These are phyloP conservation scores for Trichoderma atrobrunneum DNA, from an alignment of 2,329 filamentous ascomycete species.

Conservation along the genomic window DNA sequence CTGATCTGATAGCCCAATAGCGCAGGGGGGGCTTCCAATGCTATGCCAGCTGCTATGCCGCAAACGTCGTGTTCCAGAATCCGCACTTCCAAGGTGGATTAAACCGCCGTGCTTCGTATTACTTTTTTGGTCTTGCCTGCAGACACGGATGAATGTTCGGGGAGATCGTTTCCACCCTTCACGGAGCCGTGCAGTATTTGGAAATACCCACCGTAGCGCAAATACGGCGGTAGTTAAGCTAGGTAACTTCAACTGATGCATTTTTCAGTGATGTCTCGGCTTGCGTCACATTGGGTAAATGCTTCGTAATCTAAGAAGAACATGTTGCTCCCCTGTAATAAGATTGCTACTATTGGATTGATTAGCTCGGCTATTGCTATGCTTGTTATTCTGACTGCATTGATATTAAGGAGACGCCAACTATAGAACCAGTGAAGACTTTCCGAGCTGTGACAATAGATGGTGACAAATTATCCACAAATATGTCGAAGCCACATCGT, in stretches of 20 bases:
- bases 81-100: not conserved
- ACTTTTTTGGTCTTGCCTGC: not conserved
- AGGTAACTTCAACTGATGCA: not conserved
- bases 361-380: not conserved
- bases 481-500: not conserved
- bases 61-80: not conserved
- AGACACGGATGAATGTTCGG: not conserved
- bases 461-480: not conserved
- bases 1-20: not conserved
- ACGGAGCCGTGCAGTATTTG: not conserved
- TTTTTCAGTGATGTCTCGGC: not conserved
- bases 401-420: not conserved
- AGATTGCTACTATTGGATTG: not conserved
- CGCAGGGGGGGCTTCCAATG: not conserved
- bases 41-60: no score
- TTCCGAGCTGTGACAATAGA: not conserved
- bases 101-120: not conserved
- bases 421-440: not conserved
- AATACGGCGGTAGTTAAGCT: not conserved
- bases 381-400: not conserved
- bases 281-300: not conserved
- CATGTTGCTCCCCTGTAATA: not conserved
- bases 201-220: not conserved
- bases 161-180: not conserved
- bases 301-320: not conserved